Base-by-base conservation (phyloP, 1,284 basidiomycete genomes). In the Mycena sp. region DNA sequence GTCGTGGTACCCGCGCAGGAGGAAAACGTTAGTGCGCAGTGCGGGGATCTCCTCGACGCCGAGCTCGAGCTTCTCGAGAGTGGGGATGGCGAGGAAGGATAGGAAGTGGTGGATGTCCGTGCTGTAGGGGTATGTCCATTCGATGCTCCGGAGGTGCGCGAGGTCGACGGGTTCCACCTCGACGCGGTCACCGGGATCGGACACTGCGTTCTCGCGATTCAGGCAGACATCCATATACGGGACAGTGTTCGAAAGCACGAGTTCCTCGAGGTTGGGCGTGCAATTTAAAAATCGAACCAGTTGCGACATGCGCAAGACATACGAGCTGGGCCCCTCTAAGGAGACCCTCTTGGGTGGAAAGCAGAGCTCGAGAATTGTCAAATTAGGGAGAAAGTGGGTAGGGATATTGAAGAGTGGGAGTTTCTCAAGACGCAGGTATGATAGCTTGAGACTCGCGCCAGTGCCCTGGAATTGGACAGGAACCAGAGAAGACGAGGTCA, bases 201-300 rank as follows among this genome's bases (percentile, higher is more conserved):
- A 49, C 0, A 40, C 43, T 11, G 35, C 44, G 6, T 61, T 53
- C 28, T 56, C 61, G 9, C 10, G 43, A 26, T 50, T 58, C n/a
- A 67, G 41, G 35, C 65, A 60, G 12, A 73, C 63, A 58, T 80
- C 77, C 72, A 82, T 81, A 30, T 77, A 67, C 11, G 82, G 81
- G 12, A 78, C 75, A 14, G 81, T 81, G 61, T 81, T 77, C 14
- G 69, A 69, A 28, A 86, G 71, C 26, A 75, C 73, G 52, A 86
- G 73, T 35, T 80, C 76, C 66, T 81, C 77, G 11, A 85, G 70
- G 46, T 72, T 72, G 30, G 79, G 76, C 2, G 80, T 77, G 21
- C 76, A 72, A 41, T 68, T 70, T 44, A 84, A 69, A 51, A 83
- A 75, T 40, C 69, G 71, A 54, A 72, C 69, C 21, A 83, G 73